Base-by-base conservation (phyloP, 768 basidiomycete genomes). In the Auricularia sp. region DNA sequence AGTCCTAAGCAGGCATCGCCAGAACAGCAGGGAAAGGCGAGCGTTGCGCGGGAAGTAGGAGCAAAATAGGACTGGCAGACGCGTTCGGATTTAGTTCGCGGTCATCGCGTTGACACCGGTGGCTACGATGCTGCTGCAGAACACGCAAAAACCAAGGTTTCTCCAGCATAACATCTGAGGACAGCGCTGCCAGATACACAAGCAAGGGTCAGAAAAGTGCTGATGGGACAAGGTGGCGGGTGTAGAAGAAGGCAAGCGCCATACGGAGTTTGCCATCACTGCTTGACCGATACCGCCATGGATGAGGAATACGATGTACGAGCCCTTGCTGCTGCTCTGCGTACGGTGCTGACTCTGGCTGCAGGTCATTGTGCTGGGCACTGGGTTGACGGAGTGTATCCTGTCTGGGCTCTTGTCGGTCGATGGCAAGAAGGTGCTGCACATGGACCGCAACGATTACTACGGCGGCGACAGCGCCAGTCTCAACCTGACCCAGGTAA, bases 391-490 rank as follows among this genome's bases (percentile, higher is more conserved):
- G 35, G 97, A 99, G 77, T 98, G 97, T 79, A 95, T 98, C 75
- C 86, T 99, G 67, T 98, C 97, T 16, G 97, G 97, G 43, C 79
- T 99, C 71, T 82, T 99, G 71, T 98, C 96, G n/a, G 96, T 98
- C 56, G 97, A 98, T 75, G 96, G 97, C 68, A 98, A 98, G 84
- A 99, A 98, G 80, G 97, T 99, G 71, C 86, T 99, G 61, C 97
- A 99, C 77, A 98, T 97, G 84, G 94, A 96, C 77, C 83, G 93
- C 72, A 98, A 98, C 72, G 96, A 99, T 77, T 99, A 99, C 77
- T 99, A 99, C 67, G 97, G 97, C 56, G 97, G 91, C 64, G 97
- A 98, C 73, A 91, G 91, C 72, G 97, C 97, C 58, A 93, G 91
- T 79, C 79, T 98, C 75, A 99, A 98, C 79, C 77, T 99, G 71